Evolutionary conservation across 805 yeast species (phyloP).

Genomic region (Starmera quercuum): DNA sequence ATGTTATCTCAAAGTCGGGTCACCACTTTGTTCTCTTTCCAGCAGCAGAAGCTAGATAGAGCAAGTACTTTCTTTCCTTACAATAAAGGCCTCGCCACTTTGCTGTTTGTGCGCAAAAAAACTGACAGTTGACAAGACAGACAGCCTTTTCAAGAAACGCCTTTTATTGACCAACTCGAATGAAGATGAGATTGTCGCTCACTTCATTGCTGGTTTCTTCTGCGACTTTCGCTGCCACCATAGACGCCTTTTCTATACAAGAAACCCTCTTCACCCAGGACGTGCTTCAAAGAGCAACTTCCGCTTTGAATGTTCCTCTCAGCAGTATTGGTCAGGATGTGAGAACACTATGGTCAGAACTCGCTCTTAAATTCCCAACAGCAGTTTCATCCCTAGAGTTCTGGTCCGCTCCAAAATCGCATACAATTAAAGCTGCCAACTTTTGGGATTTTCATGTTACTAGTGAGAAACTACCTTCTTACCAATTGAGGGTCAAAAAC

Average conservation of each 20-base stretch:
- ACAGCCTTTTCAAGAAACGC: no score
- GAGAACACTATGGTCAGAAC: constrained; percentile 52
- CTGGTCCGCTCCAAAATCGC: constrained; percentile 40
- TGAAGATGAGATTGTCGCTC: no score
- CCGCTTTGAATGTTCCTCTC: constrained; percentile 42
- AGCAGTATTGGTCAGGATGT: constrained; percentile 42
- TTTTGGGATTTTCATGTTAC: constrained; percentile 33
- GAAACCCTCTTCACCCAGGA: constrained; percentile 21
- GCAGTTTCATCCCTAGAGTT: constrained; percentile 42
- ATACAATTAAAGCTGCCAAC: constrained; percentile 12
- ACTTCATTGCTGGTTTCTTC: no score
- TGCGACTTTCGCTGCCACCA: constrained; percentile 11
- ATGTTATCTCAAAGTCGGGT: no score
- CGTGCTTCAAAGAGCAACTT: constrained; percentile 41
- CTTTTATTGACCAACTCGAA: no score
- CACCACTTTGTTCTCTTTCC: no score
- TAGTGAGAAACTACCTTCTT: constrained; percentile 32
- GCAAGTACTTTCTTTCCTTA: no score
- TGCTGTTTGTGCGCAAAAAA: no score
- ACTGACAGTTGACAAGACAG: no score
- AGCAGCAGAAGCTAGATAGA: no score
- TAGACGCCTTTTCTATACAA: constrained; percentile 24
- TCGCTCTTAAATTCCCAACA: constrained; percentile 54
- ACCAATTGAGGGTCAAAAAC: constrained; percentile 55
- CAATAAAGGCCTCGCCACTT: no score